phyloP scores from a whole-genome alignment of 1,139 yeast genomes.

The Hyphopichia buzzinii region DNA sequence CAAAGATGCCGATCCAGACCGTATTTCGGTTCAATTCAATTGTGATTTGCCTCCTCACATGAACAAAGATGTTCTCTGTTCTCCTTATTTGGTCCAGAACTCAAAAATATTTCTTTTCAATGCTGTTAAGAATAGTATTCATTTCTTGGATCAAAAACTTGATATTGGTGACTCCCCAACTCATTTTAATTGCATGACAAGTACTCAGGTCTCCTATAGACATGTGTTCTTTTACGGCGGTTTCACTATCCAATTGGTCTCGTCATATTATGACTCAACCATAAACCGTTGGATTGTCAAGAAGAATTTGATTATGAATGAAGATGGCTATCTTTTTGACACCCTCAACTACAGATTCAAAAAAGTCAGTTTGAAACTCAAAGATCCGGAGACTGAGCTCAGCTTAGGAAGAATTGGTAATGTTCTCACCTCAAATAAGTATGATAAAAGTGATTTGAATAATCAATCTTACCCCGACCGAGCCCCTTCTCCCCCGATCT shows the following conservation, averaged over 20 bases:
- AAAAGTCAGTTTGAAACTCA: slow-evolving; percentile 23
- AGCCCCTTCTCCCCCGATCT: slow-evolving; percentile 10
- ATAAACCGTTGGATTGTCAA: slow-evolving; percentile 38
- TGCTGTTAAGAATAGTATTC: slow-evolving; percentile 33
- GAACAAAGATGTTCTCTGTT: slow-evolving; percentile 30
- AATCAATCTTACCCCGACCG: slow-evolving; percentile 11
- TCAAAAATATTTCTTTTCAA: slow-evolving; percentile 27
- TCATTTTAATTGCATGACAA: slow-evolving; percentile 26
- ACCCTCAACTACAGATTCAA: slow-evolving; percentile 28
- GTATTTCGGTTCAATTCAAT: slow-evolving; percentile 39
- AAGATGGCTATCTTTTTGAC: slow-evolving; percentile 39
- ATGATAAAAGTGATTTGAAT: slow-evolving; percentile 8
- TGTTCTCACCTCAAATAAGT: slow-evolving; percentile 19
- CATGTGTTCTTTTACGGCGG: slow-evolving; percentile 47
- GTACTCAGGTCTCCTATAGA: slow-evolving; percentile 31
- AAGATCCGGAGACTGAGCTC: slow-evolving; percentile 8
- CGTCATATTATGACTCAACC: slow-evolving; percentile 20
- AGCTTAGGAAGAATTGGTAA: slow-evolving; percentile 25
- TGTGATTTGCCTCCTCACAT: slow-evolving; percentile 42
- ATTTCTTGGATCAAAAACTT: slow-evolving; percentile 25
- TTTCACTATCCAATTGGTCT: slow-evolving; percentile 25
- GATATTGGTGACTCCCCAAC: slow-evolving; percentile 21
- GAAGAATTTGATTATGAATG: slow-evolving; percentile 31
- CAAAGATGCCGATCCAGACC: slow-evolving; percentile 23
- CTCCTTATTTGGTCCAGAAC: slow-evolving; percentile 35